Evolutionary conservation across 2,329 filamentous ascomycete species (phyloP).

Genomic region (Dothistroma pini): DNA sequence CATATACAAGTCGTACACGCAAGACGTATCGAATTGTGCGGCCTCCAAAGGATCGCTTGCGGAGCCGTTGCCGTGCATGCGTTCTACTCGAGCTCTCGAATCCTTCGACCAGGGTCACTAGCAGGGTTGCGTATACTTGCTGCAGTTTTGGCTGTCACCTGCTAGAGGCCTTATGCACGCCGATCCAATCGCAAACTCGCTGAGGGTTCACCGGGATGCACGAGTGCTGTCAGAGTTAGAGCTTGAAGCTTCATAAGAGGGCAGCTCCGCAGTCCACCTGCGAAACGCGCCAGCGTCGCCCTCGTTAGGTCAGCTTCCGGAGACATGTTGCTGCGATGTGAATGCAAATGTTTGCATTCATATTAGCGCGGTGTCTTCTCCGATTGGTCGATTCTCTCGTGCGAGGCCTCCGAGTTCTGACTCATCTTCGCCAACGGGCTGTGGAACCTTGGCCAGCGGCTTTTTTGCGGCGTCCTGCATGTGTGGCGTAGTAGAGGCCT

Average conservation of each 20-base stretch:
- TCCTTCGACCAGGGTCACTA: not conserved
- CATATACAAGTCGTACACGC: not conserved
- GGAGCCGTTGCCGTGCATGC: not conserved
- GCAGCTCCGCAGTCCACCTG: not conserved
- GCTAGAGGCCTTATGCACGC: not conserved
- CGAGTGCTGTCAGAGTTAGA: not conserved
- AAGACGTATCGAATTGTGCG: not conserved
- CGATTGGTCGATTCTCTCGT: not conserved
- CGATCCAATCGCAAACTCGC: not conserved
- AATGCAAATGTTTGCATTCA: not conserved
- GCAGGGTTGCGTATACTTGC: not conserved
- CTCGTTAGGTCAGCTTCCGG: not conserved
- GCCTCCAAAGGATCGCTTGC: not conserved
- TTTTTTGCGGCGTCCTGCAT: not conserved
- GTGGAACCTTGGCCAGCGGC: not conserved
- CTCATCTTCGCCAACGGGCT: not conserved
- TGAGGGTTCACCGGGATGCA: not conserved
- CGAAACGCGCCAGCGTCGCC: not conserved
- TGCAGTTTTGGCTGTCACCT: not conserved
- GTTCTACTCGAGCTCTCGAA: not conserved
- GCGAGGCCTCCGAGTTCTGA: not conserved
- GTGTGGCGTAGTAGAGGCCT: not conserved
- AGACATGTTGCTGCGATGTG: not conserved
- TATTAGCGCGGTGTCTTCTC: not conserved
- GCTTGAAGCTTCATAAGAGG: not conserved